Conservation (phyloP, 805 yeast species). For the Wickerhamomyces subpelliculosus region DNA sequence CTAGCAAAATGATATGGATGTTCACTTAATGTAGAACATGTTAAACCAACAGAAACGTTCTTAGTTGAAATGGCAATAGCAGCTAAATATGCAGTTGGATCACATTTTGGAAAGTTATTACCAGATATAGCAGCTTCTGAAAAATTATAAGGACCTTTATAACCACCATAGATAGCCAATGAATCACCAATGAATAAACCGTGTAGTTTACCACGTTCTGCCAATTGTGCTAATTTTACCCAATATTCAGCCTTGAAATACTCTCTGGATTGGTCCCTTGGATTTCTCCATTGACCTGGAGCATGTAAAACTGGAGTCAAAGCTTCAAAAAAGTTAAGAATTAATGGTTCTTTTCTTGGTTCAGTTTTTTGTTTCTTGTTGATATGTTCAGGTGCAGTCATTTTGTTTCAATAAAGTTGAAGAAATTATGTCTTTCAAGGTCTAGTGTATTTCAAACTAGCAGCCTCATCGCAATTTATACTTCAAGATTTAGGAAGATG, state of each 20-base stretch:
- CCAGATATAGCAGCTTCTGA: slow-evolving; percentile 24
- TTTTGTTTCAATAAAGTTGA: too few species aligned
- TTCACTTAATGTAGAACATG: slow-evolving; percentile 35
- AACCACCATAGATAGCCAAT: slow-evolving; percentile 30
- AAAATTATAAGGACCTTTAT: slow-evolving; percentile 28
- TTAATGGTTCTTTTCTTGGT: neutral
- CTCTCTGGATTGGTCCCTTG: slow-evolving; percentile 5
- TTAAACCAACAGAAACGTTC: slow-evolving; percentile 31
- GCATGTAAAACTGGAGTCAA: slow-evolving; percentile 4
- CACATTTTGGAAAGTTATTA: slow-evolving; percentile 24
- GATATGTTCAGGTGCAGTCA: too few species aligned
- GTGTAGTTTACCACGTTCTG: slow-evolving; percentile 29
- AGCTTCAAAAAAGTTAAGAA: slow-evolving; percentile 4
- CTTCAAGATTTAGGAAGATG: too few species aligned
- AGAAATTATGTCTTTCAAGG: too few species aligned
- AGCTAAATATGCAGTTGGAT: slow-evolving; percentile 27
- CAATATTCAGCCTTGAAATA: slow-evolving; percentile 22
- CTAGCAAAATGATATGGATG: slow-evolving; percentile 34
- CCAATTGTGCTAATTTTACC: slow-evolving; percentile 26
- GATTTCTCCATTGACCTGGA: slow-evolving; percentile 7
- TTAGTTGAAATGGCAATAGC: slow-evolving; percentile 34
- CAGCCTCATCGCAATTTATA: too few species aligned
- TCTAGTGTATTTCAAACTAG: too few species aligned
- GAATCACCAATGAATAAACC: slow-evolving; percentile 30
- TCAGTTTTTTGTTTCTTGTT: slow-evolving; percentile 2